Base-by-base conservation (phyloP, 2,329 filamentous ascomycete species). In the Trichophyton mentagrophytes region DNA sequence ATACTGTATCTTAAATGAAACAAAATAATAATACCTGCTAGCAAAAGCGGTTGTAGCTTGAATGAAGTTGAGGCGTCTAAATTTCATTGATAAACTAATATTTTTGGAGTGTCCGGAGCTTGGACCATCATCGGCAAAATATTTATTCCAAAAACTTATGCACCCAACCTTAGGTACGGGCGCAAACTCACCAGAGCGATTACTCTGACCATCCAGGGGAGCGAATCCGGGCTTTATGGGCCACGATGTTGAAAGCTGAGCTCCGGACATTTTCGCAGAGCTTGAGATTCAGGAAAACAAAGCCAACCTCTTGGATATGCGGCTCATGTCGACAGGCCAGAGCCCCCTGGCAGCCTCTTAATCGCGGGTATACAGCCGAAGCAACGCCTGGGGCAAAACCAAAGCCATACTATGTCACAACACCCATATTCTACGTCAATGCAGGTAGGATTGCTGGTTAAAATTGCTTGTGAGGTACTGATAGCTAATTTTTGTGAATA, bases 401-500 rank as follows among this genome's bases (percentile, higher is more conserved):
- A 63, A 97, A 97, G 77, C 90, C 92, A 7, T 96, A 87, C 78
- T 99, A 97, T 78, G 80, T 96, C 69, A 97, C 93, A 3, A 95
- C 90, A 7, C 93, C 93, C 1, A 99, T 99, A 62, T 99, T 97
- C 78, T 99, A 99, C 74, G 93, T 99, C 77, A 99, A 99, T 82
- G 89, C 91, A 60, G 85, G 89, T 91, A 77, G 67, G 78, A 66
- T 17, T 49, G 59, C 33, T 59, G 33, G 3, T 20, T 47, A 9
- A 22, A 20, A 27, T 33, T 15, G 1, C 33, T 33, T 42, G 33
- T 49, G 42, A 58, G 57, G 57, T 7, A 57, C 1, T 58, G 5
- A n/a, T 20, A 61, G 15, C 49, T 53, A 46, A 60, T 53, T 13
- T 17, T 58, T 22, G 36, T 36, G 38, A 47, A 36, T 66, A 92